Conservation (phyloP, 805 yeast species). For the Metschnikowia noctiluminum region DNA sequence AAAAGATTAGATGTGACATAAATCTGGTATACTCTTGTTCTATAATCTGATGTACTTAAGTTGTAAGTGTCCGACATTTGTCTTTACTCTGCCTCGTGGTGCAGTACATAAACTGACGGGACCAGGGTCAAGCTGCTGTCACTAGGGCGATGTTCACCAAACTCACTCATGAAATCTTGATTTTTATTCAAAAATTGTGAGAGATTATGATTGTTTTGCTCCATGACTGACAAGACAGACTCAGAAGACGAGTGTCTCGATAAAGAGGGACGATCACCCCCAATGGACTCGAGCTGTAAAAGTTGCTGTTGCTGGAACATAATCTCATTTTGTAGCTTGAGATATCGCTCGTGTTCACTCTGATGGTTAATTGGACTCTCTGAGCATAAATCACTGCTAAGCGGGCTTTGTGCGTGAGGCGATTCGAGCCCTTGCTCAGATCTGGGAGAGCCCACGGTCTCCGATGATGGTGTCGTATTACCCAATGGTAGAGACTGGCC, state of each 20-base stretch:
- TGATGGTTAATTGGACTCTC: conserved; percentile 16
- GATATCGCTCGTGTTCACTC: conserved; percentile 34
- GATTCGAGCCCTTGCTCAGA: conserved; percentile 8
- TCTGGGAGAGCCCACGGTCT: conserved; percentile 3
- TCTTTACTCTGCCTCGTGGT: conserved; percentile 8
- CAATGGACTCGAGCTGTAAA: conserved; percentile 17
- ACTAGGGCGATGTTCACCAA: conserved; percentile 10
- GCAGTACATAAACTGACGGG: conserved; percentile 17
- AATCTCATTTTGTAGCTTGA: conserved; percentile 36
- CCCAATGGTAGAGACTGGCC: conserved; percentile 6
- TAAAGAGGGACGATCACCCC: conserved; percentile 9
- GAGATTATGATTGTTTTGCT: conserved; percentile 12
- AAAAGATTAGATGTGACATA: no score
- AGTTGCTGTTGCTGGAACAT: conserved; percentile 37
- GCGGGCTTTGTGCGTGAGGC: conserved; percentile 7
- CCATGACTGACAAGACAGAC: conserved; percentile 15
- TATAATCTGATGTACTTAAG: no score
- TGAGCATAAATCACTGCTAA: background rate
- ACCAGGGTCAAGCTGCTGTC: conserved; percentile 10
- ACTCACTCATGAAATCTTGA: conserved; percentile 11
- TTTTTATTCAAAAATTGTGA: conserved; percentile 15
- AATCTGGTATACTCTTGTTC: no score
- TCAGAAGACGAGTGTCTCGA: conserved; percentile 17
- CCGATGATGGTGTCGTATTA: conserved; percentile 2
- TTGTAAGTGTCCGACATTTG: no score